Conservation (phyloP, 1,284 basidiomycete species). For the Papiliotrema flavescens region DNA sequence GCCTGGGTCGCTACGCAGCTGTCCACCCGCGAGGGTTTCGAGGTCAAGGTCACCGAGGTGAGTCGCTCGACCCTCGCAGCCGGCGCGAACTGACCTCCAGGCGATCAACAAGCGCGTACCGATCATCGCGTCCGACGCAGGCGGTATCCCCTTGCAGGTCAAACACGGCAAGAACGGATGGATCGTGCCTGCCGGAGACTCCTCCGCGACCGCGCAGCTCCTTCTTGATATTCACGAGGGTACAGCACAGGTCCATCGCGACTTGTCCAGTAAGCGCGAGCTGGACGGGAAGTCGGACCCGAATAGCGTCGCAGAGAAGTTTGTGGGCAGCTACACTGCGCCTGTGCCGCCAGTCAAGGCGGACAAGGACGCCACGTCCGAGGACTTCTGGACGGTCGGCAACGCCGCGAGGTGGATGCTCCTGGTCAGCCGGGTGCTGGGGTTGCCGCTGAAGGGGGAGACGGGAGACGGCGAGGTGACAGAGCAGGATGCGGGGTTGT, state of each 20-base stretch:
- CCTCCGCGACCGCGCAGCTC: conserved; percentile 65
- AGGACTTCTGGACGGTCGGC: conserved; percentile 48
- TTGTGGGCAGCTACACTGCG: conserved; percentile 25
- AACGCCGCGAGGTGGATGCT: conserved; percentile 45
- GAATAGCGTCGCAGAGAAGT: conserved; percentile 31
- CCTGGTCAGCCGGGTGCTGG: conserved; percentile 27
- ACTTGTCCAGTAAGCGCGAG: conserved; percentile 9
- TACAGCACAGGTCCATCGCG: conserved; percentile 46
- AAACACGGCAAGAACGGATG: conserved; percentile 76
- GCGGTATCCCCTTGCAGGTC: conserved; percentile 84
- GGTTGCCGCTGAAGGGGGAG: conserved; percentile 8
- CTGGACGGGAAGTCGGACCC: conserved; percentile 22
- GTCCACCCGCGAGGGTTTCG: conserved; percentile 70
- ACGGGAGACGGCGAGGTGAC: conserved; percentile 6
- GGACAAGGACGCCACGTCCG: conserved; percentile 25
- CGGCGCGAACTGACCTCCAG: conserved; percentile 5
- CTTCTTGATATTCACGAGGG: conserved; percentile 71
- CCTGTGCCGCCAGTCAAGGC: conserved; percentile 22
- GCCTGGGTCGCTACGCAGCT: conserved; percentile 43
- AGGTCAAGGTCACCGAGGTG: conserved; percentile 81
- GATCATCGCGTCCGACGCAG: conserved; percentile 71
- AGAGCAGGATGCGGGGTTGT: conserved; percentile 10
- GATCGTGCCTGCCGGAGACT: conserved; percentile 69
- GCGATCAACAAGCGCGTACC: conserved; percentile 79
- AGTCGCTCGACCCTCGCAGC: neutral